Percentiles rank a stretch among this genome's conserved stretches.
phyloP scores from a whole-genome alignment of 2,329 filamentous ascomycete species.

The Diplodia scrobiculata region DNA sequence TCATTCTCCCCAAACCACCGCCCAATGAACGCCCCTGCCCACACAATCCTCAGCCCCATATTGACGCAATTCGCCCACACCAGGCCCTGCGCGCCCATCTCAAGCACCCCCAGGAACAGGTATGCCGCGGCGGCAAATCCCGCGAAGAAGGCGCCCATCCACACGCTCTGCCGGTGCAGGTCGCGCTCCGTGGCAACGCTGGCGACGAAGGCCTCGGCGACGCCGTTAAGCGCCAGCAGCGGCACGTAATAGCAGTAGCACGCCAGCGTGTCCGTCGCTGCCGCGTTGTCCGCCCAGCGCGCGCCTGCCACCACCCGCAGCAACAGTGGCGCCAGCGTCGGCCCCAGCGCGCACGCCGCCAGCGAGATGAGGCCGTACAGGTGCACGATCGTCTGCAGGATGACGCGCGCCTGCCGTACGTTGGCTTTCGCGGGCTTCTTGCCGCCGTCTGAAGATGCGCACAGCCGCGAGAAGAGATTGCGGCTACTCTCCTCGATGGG shows the following conservation, averaged over 20 bases:
- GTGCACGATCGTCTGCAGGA: constrained; percentile 66
- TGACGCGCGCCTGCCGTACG: constrained; percentile 49
- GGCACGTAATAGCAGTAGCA: constrained; percentile 92
- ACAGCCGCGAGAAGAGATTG: constrained; percentile 81
- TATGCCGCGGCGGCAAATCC: constrained; percentile 76
- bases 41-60: constrained; percentile 80
- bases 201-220: constrained; percentile 89
- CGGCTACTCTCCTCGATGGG: constrained; percentile 93
- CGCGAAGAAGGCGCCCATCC: constrained; percentile 81
- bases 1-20: constrained; percentile 38
- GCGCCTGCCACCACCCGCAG: constrained; percentile 75
- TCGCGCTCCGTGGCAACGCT: constrained; percentile 76
- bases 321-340: constrained; percentile 71
- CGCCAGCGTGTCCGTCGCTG: constrained; percentile 72
- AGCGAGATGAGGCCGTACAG: constrained; percentile 75
- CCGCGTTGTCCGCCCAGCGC: constrained; percentile 68
- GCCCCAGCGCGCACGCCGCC: constrained; percentile 69
- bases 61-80: constrained; percentile 88
- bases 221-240: constrained; percentile 85
- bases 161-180: constrained; percentile 74
- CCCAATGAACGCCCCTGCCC: constrained; percentile 74
- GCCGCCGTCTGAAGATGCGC: constrained; percentile 50
- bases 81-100: constrained; percentile 74
- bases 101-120: constrained; percentile 68
- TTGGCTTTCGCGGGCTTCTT: constrained; percentile 29